Percentiles rank a stretch among this genome's conserved stretches.
Evolutionary conservation across 176 grass and related monocot species (phyloP).

Genomic region (Cymbopogon citratus): DNA sequence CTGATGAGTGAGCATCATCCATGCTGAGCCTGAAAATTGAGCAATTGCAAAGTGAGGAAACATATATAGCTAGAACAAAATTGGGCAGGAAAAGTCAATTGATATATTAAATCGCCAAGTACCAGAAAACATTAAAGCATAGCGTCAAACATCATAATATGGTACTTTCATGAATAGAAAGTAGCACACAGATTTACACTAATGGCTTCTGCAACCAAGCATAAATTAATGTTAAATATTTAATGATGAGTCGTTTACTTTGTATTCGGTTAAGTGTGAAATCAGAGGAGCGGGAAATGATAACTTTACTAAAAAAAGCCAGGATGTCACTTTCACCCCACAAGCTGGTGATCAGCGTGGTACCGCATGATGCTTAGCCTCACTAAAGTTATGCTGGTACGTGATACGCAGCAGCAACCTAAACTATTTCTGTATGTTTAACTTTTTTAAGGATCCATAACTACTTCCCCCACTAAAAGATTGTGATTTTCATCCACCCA

Average conservation of each 20-base stretch:
- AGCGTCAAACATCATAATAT: background rate
- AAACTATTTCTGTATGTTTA: background rate
- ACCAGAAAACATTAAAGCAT: background rate
- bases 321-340: background rate
- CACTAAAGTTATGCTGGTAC: background rate
- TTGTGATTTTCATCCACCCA: background rate
- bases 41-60: conserved; percentile 16
- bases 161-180: background rate
- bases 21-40: conserved; percentile 81
- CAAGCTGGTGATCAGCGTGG: background rate
- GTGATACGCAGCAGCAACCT: background rate
- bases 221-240: background rate
- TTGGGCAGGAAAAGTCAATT: background rate
- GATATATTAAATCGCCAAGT: background rate
- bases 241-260: background rate
- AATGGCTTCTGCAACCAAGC: background rate
- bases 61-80: background rate
- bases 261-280: background rate
- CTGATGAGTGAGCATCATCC: conserved; percentile 92
- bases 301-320: background rate
- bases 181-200: background rate
- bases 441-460: background rate
- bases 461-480: background rate
- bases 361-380: background rate
- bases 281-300: background rate